Base-by-base conservation (phyloP, 805 yeast genomes). In the Deakozyma indianensis region DNA sequence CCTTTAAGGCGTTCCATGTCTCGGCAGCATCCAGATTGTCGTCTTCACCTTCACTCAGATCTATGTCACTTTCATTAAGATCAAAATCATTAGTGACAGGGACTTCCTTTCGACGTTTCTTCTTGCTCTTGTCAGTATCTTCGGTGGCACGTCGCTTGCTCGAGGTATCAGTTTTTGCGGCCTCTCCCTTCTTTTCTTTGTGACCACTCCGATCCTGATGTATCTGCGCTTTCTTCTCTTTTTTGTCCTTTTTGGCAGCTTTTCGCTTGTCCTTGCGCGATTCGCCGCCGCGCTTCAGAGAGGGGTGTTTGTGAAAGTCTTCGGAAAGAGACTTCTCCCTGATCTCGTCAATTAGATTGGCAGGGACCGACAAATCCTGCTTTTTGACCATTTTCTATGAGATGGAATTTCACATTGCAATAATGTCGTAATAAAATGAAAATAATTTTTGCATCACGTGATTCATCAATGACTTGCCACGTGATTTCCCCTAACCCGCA, bases 1-100 rank as follows among this genome's bases (percentile, higher is more conserved):
- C 64, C 50, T 45, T 58, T 47, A 52, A 48, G 2, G 57, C 59
- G n/a, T 56, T 63, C 53, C 49, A 53, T 3, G 62, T 63, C 18
- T 53, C 58, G 4, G 51, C 59, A 3, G 46, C 54, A 24, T 41
- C 28, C 49, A 44, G 44, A 5, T 46, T 52, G 16, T 45, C 44
- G 3, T 45, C 53, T 16, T 47, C 44, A 1, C 48, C 49, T 22
- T 53, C 64, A 35, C 56, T 51, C 16, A 60, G 62, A 28, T 59
- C 64, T 20, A 20, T 14, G 18, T 32, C 38, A n/a, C 18, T 9
- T 4, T n/a, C 18, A n/a, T n/a, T n/a, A 14, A 4, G 20, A n/a
- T n/a, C 18, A 7, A 32, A 5, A 11, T 32, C 38, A 20, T 5
- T 20, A 11, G 11, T 4, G 16, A n/a, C 20, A 5, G 9, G 11